Conservation (phyloP, 1,284 basidiomycete genomes). For the Ceratobasidium sp. region DNA sequence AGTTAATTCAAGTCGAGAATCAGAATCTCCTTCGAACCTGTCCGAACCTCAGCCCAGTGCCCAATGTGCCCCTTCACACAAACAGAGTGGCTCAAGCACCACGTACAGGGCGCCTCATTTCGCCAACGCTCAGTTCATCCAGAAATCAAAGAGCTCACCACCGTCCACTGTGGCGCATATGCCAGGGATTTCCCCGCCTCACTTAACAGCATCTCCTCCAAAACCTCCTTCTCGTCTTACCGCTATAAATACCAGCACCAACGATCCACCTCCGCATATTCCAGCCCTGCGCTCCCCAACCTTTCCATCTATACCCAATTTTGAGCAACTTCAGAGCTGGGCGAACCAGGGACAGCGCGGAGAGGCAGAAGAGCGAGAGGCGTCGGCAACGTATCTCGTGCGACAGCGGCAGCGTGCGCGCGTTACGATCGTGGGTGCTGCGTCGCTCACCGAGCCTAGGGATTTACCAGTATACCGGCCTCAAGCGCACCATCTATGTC, state of each 20-base stretch:
- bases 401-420: conserved; percentile 22
- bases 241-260: background rate
- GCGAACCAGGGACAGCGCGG: background rate
- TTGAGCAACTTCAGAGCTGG: conserved; percentile 20
- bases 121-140: background rate
- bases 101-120: background rate
- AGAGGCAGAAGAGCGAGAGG: background rate
- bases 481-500: background rate
- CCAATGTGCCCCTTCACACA: background rate
- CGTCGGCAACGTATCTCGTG: conserved; percentile 13
- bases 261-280: conserved; percentile 7
- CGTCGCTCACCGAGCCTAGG: conserved; percentile 25
- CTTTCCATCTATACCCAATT: conserved; percentile 19
- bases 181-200: conserved; percentile 18
- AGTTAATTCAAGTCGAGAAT: background rate
- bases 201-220: background rate
- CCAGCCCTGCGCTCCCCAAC: conserved; percentile 13
- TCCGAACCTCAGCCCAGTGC: background rate
- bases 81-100: background rate
- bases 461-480: conserved; percentile 3
- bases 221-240: background rate
- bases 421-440: conserved; percentile 4
- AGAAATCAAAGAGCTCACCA: background rate
- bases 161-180: background rate
- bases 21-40: background rate